Conservation (phyloP, 257 asterid genomes). For the Verbascum thapsus region DNA sequence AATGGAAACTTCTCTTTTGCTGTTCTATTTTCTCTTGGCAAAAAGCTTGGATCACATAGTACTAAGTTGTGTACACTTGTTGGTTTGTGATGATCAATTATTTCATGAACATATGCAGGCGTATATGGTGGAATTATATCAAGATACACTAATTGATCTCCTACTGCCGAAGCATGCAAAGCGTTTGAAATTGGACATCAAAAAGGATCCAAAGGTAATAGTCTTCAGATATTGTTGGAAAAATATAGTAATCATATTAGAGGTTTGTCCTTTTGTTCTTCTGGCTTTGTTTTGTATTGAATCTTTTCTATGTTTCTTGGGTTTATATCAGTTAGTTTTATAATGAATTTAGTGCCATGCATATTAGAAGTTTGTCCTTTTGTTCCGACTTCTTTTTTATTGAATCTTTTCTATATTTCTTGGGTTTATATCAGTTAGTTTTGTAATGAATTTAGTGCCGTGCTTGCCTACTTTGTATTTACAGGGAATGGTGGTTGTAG, state of each 20-base stretch:
- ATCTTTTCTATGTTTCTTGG: conserved; percentile 4
- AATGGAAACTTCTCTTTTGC: neutral
- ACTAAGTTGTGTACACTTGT: neutral
- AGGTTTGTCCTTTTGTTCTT: conserved; percentile 1
- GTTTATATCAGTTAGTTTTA: conserved; percentile 1
- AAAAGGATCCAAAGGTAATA: conserved; percentile 89
- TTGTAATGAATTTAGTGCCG: conserved; percentile 20
- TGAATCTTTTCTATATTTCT: conserved; percentile 7
- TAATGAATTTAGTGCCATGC: too few relatives aligned
- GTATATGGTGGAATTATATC: conserved; percentile 94
- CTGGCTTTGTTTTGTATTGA: conserved; percentile 5
- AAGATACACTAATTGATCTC: conserved; percentile 84
- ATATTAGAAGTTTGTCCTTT: neutral
- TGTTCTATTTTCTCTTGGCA: neutral
- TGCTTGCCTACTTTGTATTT: conserved; percentile 28
- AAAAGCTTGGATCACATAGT: conserved; percentile 3
- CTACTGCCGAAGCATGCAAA: conserved; percentile 71
- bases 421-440: neutral
- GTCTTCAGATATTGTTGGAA: neutral
- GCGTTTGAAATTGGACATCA: conserved; percentile 78
- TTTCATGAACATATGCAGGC: conserved; percentile 56
- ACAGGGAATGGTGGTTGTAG: conserved; percentile 95
- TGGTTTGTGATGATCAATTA: conserved; percentile 15
- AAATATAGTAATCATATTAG: neutral
- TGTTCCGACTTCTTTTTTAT: conserved; percentile 16